Percentiles rank a stretch among this genome's conserved stretches.
Evolutionary conservation across 2,329 filamentous ascomycete genomes (phyloP).

Genomic region (Hymenoscyphus infarciens): DNA sequence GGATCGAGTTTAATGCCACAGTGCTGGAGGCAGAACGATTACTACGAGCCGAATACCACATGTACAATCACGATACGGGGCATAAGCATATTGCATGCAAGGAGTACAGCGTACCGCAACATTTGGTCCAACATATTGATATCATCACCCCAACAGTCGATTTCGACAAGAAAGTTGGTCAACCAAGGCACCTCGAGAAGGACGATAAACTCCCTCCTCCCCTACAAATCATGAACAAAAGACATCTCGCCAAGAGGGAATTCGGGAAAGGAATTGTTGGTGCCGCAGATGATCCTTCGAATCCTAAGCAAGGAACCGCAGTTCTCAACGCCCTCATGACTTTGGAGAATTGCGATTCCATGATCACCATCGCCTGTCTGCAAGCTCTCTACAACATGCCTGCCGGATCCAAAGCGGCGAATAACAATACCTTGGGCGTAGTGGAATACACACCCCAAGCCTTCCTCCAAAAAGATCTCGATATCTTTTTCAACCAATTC

Average conservation of each 20-base stretch:
- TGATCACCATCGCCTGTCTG: conserved; percentile 56
- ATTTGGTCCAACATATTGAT: conserved; percentile 33
- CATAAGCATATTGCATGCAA: conserved; percentile 34
- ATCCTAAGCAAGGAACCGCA: conserved; percentile 28
- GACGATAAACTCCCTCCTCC: conserved; percentile 38
- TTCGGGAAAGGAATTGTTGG: conserved; percentile 29
- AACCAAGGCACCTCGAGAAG: conserved; percentile 32
- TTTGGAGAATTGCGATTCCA: conserved; percentile 44
- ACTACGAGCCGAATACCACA: conserved; percentile 48
- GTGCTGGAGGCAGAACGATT: conserved; percentile 46
- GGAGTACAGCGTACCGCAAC: conserved; percentile 31
- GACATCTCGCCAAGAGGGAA: conserved; percentile 6
- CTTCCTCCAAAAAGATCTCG: conserved; percentile 48
- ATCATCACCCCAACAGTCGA: conserved; percentile 35
- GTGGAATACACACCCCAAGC: conserved; percentile 53
- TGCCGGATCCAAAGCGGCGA: conserved; percentile 35
- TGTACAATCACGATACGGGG: conserved; percentile 52
- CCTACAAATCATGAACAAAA: conserved; percentile 22
- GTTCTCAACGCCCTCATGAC: conserved; percentile 28
- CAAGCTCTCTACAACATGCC: conserved; percentile 49
- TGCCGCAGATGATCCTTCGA: conserved; percentile 28
- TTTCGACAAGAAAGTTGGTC: conserved; percentile 29
- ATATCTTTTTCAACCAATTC: conserved; percentile 47
- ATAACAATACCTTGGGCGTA: conserved; percentile 50
- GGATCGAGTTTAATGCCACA: conserved; percentile 36